phyloP scores from a whole-genome alignment of 768 basidiomycete species.

The Pisolithus albus region DNA sequence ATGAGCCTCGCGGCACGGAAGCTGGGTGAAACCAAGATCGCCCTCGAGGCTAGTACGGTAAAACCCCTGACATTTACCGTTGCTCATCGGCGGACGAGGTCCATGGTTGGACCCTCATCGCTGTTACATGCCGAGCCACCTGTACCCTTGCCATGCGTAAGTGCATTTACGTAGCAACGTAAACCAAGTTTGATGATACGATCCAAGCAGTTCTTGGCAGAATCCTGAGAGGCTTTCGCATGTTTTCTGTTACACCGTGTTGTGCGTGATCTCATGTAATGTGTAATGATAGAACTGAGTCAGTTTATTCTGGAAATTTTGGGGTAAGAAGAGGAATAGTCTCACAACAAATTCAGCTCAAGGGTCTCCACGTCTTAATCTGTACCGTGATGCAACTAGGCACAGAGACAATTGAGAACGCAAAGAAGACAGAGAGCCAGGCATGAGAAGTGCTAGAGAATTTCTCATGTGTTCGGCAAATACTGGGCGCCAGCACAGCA shows the following conservation, averaged over 20 bases:
- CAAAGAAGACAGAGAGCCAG: too few species aligned
- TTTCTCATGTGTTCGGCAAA: too few species aligned
- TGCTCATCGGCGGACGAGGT: slow-evolving; percentile 21
- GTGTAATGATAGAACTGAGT: too few species aligned
- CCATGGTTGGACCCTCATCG: slow-evolving; percentile 21
- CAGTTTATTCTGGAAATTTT: too few species aligned
- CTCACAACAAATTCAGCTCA: too few species aligned
- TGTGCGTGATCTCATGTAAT: not conserved
- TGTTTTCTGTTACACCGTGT: not conserved
- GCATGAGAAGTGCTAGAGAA: too few species aligned
- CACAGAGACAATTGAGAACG: too few species aligned
- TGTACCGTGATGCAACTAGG: too few species aligned
- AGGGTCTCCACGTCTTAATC: not conserved
- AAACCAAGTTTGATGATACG: not conserved
- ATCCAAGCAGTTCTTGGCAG: slow-evolving; percentile 4
- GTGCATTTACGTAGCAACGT: not conserved
- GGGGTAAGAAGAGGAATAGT: too few species aligned
- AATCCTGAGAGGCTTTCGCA: not conserved
- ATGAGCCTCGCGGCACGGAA: not conserved
- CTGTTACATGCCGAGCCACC: slow-evolving; percentile 1
- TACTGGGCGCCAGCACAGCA: too few species aligned
- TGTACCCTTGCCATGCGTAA: not conserved
- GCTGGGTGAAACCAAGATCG: not conserved
- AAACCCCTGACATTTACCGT: not conserved
- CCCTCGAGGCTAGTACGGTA: not conserved